A percentile compares a stretch with the other conserved stretches of the same genome.
Conservation (phyloP, 129 eudicot species). For the Sambucus nigra region DNA sequence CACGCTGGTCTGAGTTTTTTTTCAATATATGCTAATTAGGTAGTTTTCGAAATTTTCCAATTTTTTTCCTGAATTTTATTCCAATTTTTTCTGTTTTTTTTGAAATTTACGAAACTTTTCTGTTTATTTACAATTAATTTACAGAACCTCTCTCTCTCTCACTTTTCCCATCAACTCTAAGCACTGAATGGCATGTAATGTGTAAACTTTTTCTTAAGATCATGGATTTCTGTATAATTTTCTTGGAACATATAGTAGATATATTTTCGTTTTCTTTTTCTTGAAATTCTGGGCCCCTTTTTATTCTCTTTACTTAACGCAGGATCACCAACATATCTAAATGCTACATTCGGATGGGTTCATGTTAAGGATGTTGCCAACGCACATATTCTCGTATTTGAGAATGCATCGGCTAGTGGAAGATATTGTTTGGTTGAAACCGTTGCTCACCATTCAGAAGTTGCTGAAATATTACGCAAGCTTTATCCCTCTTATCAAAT, state of each 20-base stretch:
- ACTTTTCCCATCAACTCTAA: not conserved
- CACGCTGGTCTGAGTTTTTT: too few relatives aligned
- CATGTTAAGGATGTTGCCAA: constrained; percentile 10
- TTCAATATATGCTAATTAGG: too few relatives aligned
- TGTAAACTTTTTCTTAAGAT: not conserved
- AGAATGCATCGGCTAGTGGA: constrained; percentile 20
- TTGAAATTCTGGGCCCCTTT: not conserved
- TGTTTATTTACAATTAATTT: too few relatives aligned
- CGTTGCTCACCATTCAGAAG: not conserved
- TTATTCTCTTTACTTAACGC: not conserved
- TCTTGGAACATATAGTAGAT: not conserved
- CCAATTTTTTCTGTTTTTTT: too few relatives aligned
- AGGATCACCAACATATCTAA: constrained; percentile 14
- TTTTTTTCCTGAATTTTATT: too few relatives aligned
- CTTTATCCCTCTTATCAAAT: constrained; percentile 10
- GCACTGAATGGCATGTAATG: not conserved
- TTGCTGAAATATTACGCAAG: constrained; percentile 9
- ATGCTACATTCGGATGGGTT: constrained; percentile 1
- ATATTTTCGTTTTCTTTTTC: not conserved
- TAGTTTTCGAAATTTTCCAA: too few relatives aligned
- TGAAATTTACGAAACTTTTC: too few relatives aligned
- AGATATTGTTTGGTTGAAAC: constrained; percentile 10
- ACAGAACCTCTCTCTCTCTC: too few relatives aligned
- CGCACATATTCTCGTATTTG: constrained; percentile 15
- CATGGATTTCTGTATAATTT: not conserved